These are phyloP conservation scores for Canavalia ensiformis DNA, from an alignment of 306 rosid genomes.

Conservation along the genomic window DNA sequence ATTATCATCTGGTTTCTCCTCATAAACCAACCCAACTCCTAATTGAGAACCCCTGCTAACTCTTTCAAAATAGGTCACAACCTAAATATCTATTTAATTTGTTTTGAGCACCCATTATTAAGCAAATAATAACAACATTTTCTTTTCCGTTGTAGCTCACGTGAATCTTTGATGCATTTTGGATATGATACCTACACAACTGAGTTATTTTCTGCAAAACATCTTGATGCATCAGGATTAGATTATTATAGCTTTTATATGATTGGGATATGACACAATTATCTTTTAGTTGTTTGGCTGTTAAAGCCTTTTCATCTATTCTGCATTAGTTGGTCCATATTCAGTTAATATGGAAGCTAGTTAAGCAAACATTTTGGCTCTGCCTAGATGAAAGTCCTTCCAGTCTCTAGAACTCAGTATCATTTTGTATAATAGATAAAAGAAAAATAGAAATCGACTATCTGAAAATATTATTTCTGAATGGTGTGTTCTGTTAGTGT, in stretches of 20 bases:
- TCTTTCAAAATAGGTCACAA: conserved; percentile 15
- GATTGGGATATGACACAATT: conserved; percentile 36
- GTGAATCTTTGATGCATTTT: conserved; percentile 1
- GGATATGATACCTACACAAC: conserved; percentile 31
- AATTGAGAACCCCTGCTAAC: conserved; percentile 16
- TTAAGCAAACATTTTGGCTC: background rate
- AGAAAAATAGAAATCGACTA: background rate
- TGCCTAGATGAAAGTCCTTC: conserved; percentile 14
- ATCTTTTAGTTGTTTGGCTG: conserved; percentile 34
- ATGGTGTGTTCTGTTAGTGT: background rate
- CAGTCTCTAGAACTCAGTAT: background rate
- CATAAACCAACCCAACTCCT: conserved; percentile 7
- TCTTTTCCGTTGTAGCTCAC: conserved; percentile 3
- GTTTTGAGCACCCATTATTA: conserved; percentile 2
- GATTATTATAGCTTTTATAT: conserved; percentile 1
- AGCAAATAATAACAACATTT: conserved; percentile 18
- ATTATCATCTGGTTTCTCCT: conserved; percentile 34
- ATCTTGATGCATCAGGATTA: conserved; percentile 25
- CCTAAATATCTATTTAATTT: background rate
- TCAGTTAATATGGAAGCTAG: conserved; percentile 39
- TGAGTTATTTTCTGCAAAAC: background rate
- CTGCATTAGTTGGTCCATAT: conserved; percentile 20
- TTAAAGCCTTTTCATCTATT: conserved; percentile 20
- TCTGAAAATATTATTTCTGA: conserved; percentile 2
- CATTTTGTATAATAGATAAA: background rate